A percentile compares a stretch with the other conserved stretches of the same genome.
Conservation (phyloP, 768 basidiomycete species). For the Suillus variegatus region DNA sequence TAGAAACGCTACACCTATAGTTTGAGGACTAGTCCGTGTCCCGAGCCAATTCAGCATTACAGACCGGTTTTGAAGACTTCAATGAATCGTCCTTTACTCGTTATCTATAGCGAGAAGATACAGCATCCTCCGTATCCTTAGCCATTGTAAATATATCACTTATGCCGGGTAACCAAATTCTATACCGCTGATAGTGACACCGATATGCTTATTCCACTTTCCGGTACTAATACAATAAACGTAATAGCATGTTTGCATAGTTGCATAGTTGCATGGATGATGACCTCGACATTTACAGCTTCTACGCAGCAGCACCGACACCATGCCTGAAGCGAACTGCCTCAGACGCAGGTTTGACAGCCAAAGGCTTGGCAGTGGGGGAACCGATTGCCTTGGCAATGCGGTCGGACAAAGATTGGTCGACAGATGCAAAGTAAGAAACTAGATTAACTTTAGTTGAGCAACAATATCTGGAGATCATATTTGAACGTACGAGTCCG, state of each 20-base stretch:
- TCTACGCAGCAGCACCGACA: conserved; percentile 5
- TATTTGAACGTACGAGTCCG: conserved; percentile 59
- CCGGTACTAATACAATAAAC: conserved; percentile 3
- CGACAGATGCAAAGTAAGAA: conserved; percentile 77
- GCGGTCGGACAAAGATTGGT: conserved; percentile 72
- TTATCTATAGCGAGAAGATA: background rate
- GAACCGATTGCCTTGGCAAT: conserved; percentile 76
- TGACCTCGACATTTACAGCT: background rate
- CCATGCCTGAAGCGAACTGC: conserved; percentile 50
- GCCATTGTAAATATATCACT: background rate
- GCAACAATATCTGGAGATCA: background rate
- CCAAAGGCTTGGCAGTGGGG: conserved; percentile 56
- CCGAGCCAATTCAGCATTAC: background rate
- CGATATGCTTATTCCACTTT: conserved; percentile 1
- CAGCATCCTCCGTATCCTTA: background rate
- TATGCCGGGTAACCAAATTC: background rate
- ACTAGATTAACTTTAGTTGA: conserved; percentile 41
- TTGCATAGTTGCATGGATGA: background rate
- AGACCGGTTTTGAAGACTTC: background rate
- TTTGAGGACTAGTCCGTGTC: background rate
- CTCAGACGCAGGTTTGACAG: conserved; percentile 59
- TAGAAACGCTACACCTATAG: too few species aligned
- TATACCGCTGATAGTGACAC: background rate
- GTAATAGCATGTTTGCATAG: conserved; percentile 5
- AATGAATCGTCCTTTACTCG: background rate